A percentile compares a stretch with the other conserved stretches of the same genome.
These are phyloP conservation scores for Aspergillus texensis DNA, from an alignment of 2,329 filamentous ascomycete genomes.

Conservation along the genomic window DNA sequence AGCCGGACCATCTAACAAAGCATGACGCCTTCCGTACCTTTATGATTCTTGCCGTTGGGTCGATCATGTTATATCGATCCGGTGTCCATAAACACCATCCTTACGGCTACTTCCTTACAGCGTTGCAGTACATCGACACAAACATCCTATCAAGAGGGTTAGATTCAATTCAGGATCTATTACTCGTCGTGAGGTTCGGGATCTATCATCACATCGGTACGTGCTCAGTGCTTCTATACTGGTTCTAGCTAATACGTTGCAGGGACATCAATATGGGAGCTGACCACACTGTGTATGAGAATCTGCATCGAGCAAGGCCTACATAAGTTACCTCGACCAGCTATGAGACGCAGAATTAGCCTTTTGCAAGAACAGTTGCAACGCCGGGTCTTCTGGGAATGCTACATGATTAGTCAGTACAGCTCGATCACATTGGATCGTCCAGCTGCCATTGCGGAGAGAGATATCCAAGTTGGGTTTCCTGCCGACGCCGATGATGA, in stretches of 20 bases:
- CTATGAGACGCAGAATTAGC: not conserved
- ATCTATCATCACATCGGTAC: not conserved
- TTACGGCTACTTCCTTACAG: not conserved
- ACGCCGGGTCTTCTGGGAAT: constrained; percentile 49
- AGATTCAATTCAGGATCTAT: not conserved
- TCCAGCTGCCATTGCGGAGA: constrained; percentile 38
- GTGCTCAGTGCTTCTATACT: not conserved
- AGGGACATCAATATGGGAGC: not conserved
- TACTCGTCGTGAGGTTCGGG: not conserved
- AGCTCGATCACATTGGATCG: constrained; percentile 47
- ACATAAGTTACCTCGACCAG: not conserved
- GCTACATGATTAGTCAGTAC: constrained; percentile 50
- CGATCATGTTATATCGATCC: not conserved
- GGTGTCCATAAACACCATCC: not conserved
- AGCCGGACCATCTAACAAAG: not conserved
- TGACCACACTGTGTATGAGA: not conserved
- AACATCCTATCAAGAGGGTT: not conserved
- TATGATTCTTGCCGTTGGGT: not conserved
- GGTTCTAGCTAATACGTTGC: not conserved
- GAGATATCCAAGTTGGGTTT: not conserved
- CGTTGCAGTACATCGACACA: not conserved
- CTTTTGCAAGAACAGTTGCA: constrained; percentile 40
- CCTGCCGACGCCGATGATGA: not conserved
- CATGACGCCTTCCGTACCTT: not conserved
- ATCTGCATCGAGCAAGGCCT: not conserved